Evolutionary conservation across 768 basidiomycete genomes (phyloP), one percentile per base, ranked within the genome.

Genomic region (Tylopilus sp.): DNA sequence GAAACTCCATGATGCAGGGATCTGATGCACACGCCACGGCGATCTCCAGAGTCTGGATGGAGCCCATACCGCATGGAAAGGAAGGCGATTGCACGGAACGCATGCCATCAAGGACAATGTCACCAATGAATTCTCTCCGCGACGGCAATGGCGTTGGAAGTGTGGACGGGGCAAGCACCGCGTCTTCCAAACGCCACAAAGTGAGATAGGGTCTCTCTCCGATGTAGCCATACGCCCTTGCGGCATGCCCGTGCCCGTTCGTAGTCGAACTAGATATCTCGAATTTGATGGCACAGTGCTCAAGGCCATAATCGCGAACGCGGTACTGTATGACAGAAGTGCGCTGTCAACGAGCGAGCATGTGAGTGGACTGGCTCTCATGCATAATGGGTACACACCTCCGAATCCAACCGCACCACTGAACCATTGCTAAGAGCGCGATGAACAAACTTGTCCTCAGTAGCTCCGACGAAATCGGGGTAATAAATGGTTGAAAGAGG

Each of bases 261-360:
- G 38, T 9, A 16, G 38, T 12, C 21, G 45, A 28, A 13, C 6
- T 52, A 17, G 52, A 53, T 31, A 64, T 40, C 44, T 43, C 40
- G 14, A 63, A 8, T 44, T 49, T 44, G 26, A 65, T 22, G 8
- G 52, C 28, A 28, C 64, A 65, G 26, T 60, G 30, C 29, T 64
- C 60, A 21, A 65, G 62, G 33, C 59, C 65, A 17, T 57, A 61
- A 44, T 65, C 65, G 11, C 57, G 63, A 61, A 62, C 54, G 28
- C 59, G 65, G 14, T 65, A 52, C 24, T 65, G 64, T 26, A 67
- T 17, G 24, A 64, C 17, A 46, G 64, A 4, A 10, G 52, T 44
- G 13, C 52, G 62, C 63, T 65, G 33, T 28, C 26, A 3, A 25
- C 17, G 14, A 9, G 21, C 19, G 28, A 22, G 14, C 3, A 38